These are phyloP conservation scores for Penicillium arizonense DNA, from an alignment of 495 filamentous ascomycete genomes.

Conservation along the genomic window DNA sequence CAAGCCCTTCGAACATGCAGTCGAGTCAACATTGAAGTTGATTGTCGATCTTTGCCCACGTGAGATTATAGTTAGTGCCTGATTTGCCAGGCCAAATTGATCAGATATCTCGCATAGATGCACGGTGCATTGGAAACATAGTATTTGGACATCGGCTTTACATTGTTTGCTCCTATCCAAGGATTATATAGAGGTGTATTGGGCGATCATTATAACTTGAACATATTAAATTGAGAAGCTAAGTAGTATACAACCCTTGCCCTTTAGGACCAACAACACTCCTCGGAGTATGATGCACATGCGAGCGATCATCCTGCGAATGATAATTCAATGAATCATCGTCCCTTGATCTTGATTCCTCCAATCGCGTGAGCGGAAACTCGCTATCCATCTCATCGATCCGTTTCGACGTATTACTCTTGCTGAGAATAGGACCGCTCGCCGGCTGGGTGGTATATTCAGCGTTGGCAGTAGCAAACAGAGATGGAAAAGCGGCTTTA, in stretches of 20 bases:
- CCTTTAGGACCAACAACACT: background rate
- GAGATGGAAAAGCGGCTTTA: constrained; percentile 11
- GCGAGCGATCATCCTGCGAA: constrained; percentile 9
- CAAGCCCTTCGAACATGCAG: no score
- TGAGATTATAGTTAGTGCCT: no score
- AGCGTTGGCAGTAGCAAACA: constrained; percentile 14
- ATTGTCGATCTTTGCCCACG: no score
- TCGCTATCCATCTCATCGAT: constrained; percentile 18
- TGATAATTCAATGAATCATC: constrained; percentile 9
- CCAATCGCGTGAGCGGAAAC: constrained; percentile 13
- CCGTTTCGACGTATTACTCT: constrained; percentile 7
- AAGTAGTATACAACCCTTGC: background rate
- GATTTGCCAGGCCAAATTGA: no score
- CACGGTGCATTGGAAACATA: no score
- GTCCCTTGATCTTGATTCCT: background rate
- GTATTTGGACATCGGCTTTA: no score
- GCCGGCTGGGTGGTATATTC: constrained; percentile 11
- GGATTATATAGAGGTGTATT: no score
- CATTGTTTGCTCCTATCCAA: no score
- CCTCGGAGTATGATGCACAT: background rate
- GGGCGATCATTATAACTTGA: no score
- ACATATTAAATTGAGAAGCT: no score
- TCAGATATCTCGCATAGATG: no score
- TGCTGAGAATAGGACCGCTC: constrained; percentile 1
- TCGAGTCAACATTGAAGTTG: no score